Evolutionary conservation across 176 grass and related monocot genomes (phyloP), one percentile per base, ranked within the genome.

Genomic region (Oryza longistaminata): DNA sequence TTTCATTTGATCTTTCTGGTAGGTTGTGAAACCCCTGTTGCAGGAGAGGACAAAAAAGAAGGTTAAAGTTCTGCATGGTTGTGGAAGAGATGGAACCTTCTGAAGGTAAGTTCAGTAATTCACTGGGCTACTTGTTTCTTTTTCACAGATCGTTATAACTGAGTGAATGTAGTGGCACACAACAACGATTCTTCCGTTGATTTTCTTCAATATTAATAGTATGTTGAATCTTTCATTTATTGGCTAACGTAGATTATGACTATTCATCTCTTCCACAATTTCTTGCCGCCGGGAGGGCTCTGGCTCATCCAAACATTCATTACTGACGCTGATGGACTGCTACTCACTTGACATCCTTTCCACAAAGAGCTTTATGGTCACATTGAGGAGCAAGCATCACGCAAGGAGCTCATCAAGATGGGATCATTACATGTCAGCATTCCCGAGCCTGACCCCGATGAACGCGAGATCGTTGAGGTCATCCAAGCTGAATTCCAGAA

Each of bases 11-110:
- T n/a, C 64, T 48, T 83, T 52, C 40, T 42, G 82, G 66, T 92
- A 98, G 96, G 96, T 93, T 77, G 96, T 98, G 70, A 98, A 98
- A 73, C 93, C 96, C 21, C 86, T 98, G 8, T 83, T 98, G 80
- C 96, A 95, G 87, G 96, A 98, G 84, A 92, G 96, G 82, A 98
- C 96, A 35, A 92, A 94, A 78, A 98, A 83, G 85, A 98, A 98
- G 81, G 82, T 98, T 24, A 87, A 78, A 89, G 96, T 98, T 49
- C 87, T 98, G 85, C 82, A 76, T 77, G 96, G 96, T 58, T 88
- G 87, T 26, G 96, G 96, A 55, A 95, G 85, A 92, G 93, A 98
- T 69, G 96, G 95, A 76, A n/a, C n/a, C 82, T 98, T 55, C 85
- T 95, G 33, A 77, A 95, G 96, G 96, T 95, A 68, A 74, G 72